These are phyloP conservation scores for Neonectria ditissima DNA, from an alignment of 2,329 filamentous ascomycete species.

Conservation along the genomic window DNA sequence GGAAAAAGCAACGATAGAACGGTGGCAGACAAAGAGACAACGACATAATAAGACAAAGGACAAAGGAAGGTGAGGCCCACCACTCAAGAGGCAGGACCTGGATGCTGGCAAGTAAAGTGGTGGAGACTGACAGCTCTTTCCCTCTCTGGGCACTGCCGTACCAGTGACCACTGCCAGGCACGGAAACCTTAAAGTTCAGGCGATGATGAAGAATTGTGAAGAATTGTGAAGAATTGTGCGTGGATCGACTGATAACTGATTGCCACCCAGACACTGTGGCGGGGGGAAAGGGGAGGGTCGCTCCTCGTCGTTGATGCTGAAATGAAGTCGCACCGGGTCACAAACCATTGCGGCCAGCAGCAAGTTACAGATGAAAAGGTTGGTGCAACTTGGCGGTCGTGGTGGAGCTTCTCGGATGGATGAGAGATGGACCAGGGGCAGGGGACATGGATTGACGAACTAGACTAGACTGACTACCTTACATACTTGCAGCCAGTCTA, in stretches of 20 bases:
- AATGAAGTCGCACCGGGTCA: constrained; percentile 25
- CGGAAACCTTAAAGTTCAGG: background rate
- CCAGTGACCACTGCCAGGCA: background rate
- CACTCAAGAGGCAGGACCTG: background rate
- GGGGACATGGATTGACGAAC: background rate
- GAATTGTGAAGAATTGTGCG: background rate
- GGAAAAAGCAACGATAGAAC: constrained; percentile 39
- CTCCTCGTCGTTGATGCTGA: constrained; percentile 11
- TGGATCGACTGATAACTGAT: background rate
- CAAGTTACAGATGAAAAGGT: constrained; percentile 23
- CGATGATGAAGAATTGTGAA: background rate
- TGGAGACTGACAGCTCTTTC: background rate
- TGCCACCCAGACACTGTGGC: background rate
- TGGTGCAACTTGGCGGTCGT: constrained; percentile 11
- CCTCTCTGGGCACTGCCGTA: background rate
- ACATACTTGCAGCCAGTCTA: background rate
- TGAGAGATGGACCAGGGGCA: background rate
- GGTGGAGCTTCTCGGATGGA: constrained; percentile 18
- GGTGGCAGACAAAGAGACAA: background rate
- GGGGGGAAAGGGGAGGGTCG: background rate
- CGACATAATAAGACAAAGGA: background rate
- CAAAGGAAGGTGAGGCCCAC: constrained; percentile 9
- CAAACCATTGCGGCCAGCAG: constrained; percentile 15
- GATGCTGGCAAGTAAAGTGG: constrained; percentile 1
- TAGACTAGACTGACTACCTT: no score